Conservation (phyloP, 2,329 filamentous ascomycete species). For the Emydomyces testavorans region DNA sequence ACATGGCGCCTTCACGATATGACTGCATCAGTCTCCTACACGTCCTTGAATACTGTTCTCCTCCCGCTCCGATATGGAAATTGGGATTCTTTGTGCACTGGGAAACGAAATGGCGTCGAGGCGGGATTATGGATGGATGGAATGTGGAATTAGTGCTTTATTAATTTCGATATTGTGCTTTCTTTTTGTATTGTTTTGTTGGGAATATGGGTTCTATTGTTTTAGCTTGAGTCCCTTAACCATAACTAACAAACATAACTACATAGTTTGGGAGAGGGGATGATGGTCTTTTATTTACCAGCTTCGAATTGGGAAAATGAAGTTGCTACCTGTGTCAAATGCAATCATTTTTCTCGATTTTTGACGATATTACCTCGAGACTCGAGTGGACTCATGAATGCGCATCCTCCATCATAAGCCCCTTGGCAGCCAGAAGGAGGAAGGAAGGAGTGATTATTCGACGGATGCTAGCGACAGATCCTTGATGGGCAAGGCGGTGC, state of each 20-base stretch:
- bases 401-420: too few relatives aligned
- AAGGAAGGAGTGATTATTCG: too few relatives aligned
- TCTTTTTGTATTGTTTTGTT: neutral
- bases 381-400: too few relatives aligned
- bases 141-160: conserved; percentile 9
- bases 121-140: conserved; percentile 9
- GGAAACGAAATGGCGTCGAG: conserved; percentile 13
- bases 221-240: neutral
- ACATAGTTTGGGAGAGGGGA: too few relatives aligned
- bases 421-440: too few relatives aligned
- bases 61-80: neutral
- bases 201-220: conserved; percentile 5
- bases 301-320: too few relatives aligned
- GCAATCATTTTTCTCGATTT: too few relatives aligned
- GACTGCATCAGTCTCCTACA: neutral
- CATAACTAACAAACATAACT: neutral
- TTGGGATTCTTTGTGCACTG: conserved; percentile 1
- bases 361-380: too few relatives aligned
- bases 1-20: neutral
- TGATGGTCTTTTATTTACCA: too few relatives aligned
- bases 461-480: too few relatives aligned
- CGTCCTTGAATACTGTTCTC: neutral
- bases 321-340: too few relatives aligned
- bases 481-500: too few relatives aligned
- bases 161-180: neutral